A percentile compares a stretch with the other conserved stretches of the same genome.
Conservation (phyloP, 352 stramenopile genomes). For the Nothophytophthora sp. region DNA sequence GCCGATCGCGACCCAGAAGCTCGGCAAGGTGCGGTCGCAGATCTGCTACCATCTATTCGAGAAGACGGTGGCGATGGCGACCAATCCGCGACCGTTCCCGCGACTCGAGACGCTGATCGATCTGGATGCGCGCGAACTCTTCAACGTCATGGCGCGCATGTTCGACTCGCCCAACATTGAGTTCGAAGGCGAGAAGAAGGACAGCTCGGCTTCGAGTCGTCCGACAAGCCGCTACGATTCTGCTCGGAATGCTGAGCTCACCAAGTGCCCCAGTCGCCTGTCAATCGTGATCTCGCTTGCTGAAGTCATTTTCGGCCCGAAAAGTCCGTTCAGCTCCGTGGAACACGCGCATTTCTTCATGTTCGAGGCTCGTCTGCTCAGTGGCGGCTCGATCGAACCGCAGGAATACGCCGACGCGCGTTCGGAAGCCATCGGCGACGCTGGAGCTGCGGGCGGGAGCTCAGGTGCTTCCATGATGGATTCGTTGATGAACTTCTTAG, state of each 20-base stretch:
- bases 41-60: constrained; percentile 90
- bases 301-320: constrained; percentile 75
- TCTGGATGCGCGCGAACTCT: constrained; percentile 78
- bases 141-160: constrained; percentile 78
- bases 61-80: constrained; percentile 42
- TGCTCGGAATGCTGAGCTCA: constrained; percentile 65
- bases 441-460: constrained; percentile 26
- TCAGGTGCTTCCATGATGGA: constrained; percentile 79
- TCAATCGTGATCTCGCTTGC: constrained; percentile 86
- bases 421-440: constrained; percentile 50
- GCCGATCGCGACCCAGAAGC: constrained; percentile 57
- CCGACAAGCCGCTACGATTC: constrained; percentile 78
- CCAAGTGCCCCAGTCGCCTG: constrained; percentile 79
- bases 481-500: constrained; percentile 88
- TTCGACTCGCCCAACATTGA: constrained; percentile 86
- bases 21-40: constrained; percentile 69
- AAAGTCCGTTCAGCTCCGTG: constrained; percentile 70
- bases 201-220: constrained; percentile 37
- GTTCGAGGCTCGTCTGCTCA: constrained; percentile 88
- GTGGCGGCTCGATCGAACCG: constrained; percentile 78
- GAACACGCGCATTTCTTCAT: constrained; percentile 91
- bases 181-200: constrained; percentile 85
- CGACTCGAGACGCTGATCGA: constrained; percentile 83
- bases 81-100: constrained; percentile 52
- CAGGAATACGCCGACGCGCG: constrained; percentile 82